Evolutionary conservation across 345 rosid genomes (phyloP), one percentile per base, ranked within the genome.

Genomic region (Brassica incana): DNA sequence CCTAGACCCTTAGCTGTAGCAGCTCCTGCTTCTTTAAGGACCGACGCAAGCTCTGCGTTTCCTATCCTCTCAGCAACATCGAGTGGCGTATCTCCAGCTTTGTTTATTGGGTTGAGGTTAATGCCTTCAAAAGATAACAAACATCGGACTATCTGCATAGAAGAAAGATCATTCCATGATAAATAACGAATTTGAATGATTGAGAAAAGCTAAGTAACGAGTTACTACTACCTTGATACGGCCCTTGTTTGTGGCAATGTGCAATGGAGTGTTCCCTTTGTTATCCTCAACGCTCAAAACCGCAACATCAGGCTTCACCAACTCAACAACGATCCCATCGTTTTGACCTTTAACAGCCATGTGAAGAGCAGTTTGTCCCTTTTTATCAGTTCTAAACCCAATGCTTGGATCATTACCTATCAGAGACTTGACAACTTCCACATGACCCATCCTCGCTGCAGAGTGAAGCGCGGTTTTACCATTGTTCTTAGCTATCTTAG

Each of bases 291-390:
- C 80, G 45, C 78, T 77, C 83, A 90, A 77, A 77, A 93, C 88
- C 0, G 94, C 79, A 45, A 86, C 74, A 77, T 93, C 92, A 61
- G 97, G 97, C 74, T 85, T 92, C 71, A 92, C 79, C 84, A 96
- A 84, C 78, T 96, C 99, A 68, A 89, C 78, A 77, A 93, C 91
- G 14, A 96, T 88, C 74, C 87, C 95, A 68, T 88, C 94, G 67
- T 87, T 92, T 79, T 93, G 98, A 78, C 99, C 97, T 84, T 93
- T 96, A 16, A 92, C 98, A 40, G 99, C 97, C 99, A 96, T 96
- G 84, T 96, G 99, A 68, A 96, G 78, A 29, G 97, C 98, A 43
- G 97, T 89, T 88, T 96, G 98, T 65, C 97, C 99, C 69, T 96
- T 96, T 66, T 89, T 92, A 75, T 96, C 99, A 0, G 83, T 77